These are phyloP conservation scores for Ophiostoma sp. DNA, from an alignment of 2,329 filamentous ascomycete genomes.

Conservation along the genomic window DNA sequence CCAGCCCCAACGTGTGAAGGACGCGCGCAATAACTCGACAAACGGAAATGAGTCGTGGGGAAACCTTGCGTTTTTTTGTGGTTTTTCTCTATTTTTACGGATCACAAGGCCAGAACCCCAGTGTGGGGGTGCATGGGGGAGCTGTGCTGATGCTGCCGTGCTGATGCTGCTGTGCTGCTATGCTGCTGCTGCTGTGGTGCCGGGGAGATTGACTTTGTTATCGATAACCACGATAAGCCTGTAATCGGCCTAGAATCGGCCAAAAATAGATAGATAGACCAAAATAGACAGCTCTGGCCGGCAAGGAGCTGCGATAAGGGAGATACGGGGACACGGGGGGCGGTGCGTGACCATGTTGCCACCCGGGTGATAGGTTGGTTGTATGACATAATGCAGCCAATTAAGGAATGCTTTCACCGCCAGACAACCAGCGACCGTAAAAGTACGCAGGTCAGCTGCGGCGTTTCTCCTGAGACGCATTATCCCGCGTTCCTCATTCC, in stretches of 20 bases:
- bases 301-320: background rate
- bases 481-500: background rate
- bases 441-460: slow-evolving; percentile 1
- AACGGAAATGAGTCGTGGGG: slow-evolving; percentile 4
- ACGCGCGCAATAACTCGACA: background rate
- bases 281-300: slow-evolving; percentile 1
- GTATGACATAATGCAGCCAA: slow-evolving; percentile 5
- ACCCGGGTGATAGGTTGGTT: background rate
- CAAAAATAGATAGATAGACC: background rate
- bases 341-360: background rate
- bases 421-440: background rate
- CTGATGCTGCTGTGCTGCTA: background rate
- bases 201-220: background rate
- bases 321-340: background rate
- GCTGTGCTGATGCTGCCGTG: too few species aligned
- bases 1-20: background rate
- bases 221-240: background rate
- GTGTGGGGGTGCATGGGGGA: background rate
- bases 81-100: background rate
- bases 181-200: background rate
- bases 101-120: background rate
- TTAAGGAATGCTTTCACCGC: slow-evolving; percentile 6
- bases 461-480: background rate
- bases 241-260: too few species aligned
- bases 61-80: background rate